phyloP scores from a whole-genome alignment of 75 land plant species.

The Cupressus sempervirens region DNA sequence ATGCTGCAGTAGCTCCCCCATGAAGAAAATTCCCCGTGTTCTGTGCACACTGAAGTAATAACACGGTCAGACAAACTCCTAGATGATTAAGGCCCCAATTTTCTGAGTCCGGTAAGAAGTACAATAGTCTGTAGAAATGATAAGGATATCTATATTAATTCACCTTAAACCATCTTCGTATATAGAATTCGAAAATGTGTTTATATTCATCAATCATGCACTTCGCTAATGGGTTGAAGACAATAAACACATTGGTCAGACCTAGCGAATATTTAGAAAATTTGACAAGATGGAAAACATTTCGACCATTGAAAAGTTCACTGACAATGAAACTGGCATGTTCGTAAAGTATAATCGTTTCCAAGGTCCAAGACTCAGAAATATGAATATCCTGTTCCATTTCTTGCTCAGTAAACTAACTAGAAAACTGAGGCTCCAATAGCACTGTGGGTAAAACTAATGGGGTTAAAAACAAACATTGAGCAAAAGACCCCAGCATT shows the following conservation, averaged over 20 bases:
- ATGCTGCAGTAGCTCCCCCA: slow-evolving; percentile 73
- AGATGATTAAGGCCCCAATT: neutral
- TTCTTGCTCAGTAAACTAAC: neutral
- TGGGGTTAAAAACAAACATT: neutral
- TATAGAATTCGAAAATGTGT: neutral
- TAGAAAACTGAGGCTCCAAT: neutral
- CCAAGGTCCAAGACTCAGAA: neutral
- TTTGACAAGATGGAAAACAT: neutral
- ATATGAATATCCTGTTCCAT: neutral
- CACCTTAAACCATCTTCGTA: neutral
- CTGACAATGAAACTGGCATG: neutral
- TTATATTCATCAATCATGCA: neutral
- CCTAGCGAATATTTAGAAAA: neutral
- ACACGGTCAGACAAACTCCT: neutral
- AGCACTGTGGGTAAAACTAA: neutral
- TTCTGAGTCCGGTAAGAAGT: neutral
- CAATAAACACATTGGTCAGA: neutral
- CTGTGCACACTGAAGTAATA: slow-evolving; percentile 15
- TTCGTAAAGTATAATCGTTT: neutral
- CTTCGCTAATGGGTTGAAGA: neutral
- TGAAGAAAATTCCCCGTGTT: slow-evolving; percentile 47
- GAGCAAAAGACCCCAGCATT: neutral
- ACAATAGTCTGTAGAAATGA: neutral
- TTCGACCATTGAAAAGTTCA: neutral
- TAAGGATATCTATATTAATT: neutral